Base-by-base conservation (phyloP, 2,329 filamentous ascomycete species). In the Phaeosphaeriaceae sp. region DNA sequence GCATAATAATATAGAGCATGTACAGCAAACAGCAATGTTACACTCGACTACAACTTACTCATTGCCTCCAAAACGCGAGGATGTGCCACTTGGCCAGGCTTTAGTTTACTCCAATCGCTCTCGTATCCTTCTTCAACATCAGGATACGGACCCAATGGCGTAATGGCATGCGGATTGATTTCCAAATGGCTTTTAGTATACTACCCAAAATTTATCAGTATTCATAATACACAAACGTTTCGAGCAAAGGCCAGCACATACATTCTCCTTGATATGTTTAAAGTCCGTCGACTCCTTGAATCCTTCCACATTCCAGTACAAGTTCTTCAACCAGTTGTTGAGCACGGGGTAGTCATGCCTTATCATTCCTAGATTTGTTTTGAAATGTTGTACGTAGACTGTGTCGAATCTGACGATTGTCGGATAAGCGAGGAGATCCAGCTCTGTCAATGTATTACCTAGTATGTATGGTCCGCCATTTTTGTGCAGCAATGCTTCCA, bases 191-290 rank as follows among this genome's bases (percentile, higher is more conserved):
- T 83, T 70, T 87, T 87, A 11, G 83, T 82, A 52, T 83, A 83
- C 72, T 78, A 33, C 35, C 11, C 23, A 7, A 30, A 12, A 11
- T 16, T 16, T 9, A 20, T 37, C 26, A 28, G 17, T 18, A 37
- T 39, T 16, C 29, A 6, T 3, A 17, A 16, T 11, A 26, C 6
- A 34, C n/a, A n/a, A n/a, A n/a, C n/a, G 2, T 11, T 18, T 6
- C 8, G n/a, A 11, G 4, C 11, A 13, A 5, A 3, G 9, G 3
- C 8, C 2, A 40, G 7, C 8, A 66, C 73, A 65, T 39, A 75
- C 72, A 54, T 85, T 87, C 66, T 88, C 85, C 70, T 88, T 88
- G 65, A 88, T 88, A 60, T 88, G 85, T 53, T 72, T 79, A 56
- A 88, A 88, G 53, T 88, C 76, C 0, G 85, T 88, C 13, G 81